phyloP scores from a whole-genome alignment of 352 stramenopile species.

The Albugo laibachii region DNA sequence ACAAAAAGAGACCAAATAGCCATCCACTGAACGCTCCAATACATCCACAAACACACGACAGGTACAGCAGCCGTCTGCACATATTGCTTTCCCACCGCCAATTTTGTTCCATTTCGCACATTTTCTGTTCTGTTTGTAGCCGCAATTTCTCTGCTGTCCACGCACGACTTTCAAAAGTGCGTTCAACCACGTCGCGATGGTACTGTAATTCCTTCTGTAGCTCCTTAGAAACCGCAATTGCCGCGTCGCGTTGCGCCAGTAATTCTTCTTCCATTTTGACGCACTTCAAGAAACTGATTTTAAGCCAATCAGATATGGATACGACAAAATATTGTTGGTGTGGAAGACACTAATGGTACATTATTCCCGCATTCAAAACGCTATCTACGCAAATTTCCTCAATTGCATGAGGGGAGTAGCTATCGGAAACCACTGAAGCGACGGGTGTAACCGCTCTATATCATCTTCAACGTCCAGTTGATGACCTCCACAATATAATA shows the following conservation, averaged over 20 bases:
- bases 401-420: no score
- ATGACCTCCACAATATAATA: no score
- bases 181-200: slow-evolving; percentile 24
- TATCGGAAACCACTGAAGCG: no score
- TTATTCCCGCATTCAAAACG: no score
- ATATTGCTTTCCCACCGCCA: slow-evolving; percentile 28
- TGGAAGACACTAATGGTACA: no score
- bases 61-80: slow-evolving; percentile 21
- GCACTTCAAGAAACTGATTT: background rate
- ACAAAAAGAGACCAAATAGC: slow-evolving; percentile 20
- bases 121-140: slow-evolving; percentile 37
- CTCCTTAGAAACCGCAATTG: slow-evolving; percentile 55
- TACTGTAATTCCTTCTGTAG: slow-evolving; percentile 38
- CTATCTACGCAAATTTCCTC: no score
- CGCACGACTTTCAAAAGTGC: slow-evolving; percentile 38
- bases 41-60: slow-evolving; percentile 29
- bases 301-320: no score
- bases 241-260: slow-evolving; percentile 46
- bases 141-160: slow-evolving; percentile 44
- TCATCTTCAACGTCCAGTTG: no score
- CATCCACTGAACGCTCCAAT: slow-evolving; percentile 32
- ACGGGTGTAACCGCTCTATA: no score
- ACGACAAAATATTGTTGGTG: no score
- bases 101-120: slow-evolving; percentile 19
- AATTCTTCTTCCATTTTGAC: slow-evolving; percentile 43